phyloP scores from a whole-genome alignment of 192 early-diverging fungal species.

The Allomyces arbusculus region DNA sequence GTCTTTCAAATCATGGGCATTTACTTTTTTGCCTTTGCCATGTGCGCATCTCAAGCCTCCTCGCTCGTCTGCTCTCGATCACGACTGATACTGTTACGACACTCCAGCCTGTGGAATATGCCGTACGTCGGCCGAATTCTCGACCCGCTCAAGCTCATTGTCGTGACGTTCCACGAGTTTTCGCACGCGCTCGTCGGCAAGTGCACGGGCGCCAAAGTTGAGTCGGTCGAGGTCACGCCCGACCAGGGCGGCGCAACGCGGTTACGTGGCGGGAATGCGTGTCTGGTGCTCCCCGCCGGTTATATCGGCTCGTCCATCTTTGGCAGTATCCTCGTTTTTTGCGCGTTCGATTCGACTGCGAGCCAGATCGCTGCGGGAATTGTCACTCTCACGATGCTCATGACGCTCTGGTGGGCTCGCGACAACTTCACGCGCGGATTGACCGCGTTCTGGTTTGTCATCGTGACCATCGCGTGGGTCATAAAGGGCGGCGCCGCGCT shows the following conservation, averaged over 20 bases:
- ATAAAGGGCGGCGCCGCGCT: conserved; percentile 49
- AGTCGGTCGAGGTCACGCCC: conserved; percentile 74
- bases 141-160: conserved; percentile 84
- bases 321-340: conserved; percentile 85
- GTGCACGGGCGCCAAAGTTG: conserved; percentile 77
- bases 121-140: conserved; percentile 64
- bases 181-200: conserved; percentile 71
- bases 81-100: too few species aligned
- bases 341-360: conserved; percentile 68
- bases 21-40: too few species aligned
- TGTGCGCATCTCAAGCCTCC: too few species aligned
- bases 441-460: conserved; percentile 61
- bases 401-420: conserved; percentile 66
- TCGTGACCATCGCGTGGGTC: conserved; percentile 71
- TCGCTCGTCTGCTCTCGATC: too few species aligned
- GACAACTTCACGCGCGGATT: conserved; percentile 70
- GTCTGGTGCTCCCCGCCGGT: conserved; percentile 65
- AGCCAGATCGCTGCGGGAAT: conserved; percentile 72
- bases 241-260: conserved; percentile 75
- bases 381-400: conserved; percentile 56
- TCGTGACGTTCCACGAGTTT: conserved; percentile 87
- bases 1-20: too few species aligned
- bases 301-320: conserved; percentile 77
- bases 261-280: conserved; percentile 51
- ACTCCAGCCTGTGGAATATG: conserved; percentile 55